Base-by-base conservation (phyloP, 192 early-diverging fungal species). In the Phlyctochytrium arcticum region DNA sequence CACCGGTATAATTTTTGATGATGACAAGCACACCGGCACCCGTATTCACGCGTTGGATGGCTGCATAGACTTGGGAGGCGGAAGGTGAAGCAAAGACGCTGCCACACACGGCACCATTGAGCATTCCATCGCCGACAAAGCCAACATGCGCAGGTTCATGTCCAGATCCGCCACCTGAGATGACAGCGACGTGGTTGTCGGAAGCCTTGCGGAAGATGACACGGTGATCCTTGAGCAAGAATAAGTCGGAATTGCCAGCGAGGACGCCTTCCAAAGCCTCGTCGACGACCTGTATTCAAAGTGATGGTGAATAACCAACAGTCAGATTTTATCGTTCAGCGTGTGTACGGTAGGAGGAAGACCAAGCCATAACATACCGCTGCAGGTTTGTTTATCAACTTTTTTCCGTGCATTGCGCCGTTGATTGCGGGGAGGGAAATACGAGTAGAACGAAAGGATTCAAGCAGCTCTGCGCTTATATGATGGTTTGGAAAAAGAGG, bases 61-160 rank as follows among this genome's bases (percentile, higher is more conserved):
- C 90, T 1, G 90, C 83, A 8, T 91, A 75, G 4, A 93, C 86
- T 63, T 92, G 90, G 1, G 80, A 80, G 4, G 92, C 81, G 1
- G 87, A 81, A 17, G 92, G 92, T 21, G 90, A 93, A 5, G 92
- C 92, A 77, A 94, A 94, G 9, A 94, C 89, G 53, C 87, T 83
- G 12, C 92, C 92, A 3, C 81, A 87, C 17, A 94, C 92, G 2
- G 90, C 85, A 10, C 89, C 92, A 0, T 84, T 75, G 30, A 94
- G 79, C 81, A 90, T 85, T 10, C 85, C 86, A 4, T 67, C 62
- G 44, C 89, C 92, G 7, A 94, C 86, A 65, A 83, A 91, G 2
- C 87, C 90, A 15, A 86, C 85, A 48, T 92, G 91, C 4, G 89
- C 77, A 6, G 92, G 92, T 67, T 94, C 92, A 68, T 94, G 92